Base-by-base conservation (phyloP, 108 stramenopile species). In the Cyclotella cryptica region DNA sequence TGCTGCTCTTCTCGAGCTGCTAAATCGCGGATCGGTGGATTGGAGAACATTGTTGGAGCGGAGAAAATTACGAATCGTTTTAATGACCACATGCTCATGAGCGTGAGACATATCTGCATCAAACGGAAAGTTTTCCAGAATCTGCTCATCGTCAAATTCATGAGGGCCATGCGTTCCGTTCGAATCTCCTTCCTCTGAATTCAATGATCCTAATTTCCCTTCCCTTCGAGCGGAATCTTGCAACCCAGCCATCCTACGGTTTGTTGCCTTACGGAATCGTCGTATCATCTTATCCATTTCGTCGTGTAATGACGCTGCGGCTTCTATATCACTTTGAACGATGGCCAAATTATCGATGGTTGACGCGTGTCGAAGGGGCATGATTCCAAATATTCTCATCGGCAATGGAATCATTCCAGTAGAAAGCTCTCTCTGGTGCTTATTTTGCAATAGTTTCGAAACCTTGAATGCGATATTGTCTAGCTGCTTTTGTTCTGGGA, bases 221-320 rank as follows among this genome's bases (percentile, higher is more conserved):
- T 75, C 79, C 24, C 92, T 84, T 27, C 94, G 85, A 44, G 82
- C 88, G 41, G 88, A 86, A 74, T 96, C 95, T 58, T 92, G 91
- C 84, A 93, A 74, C 2, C 84, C 69, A 14, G 88, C 87, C 88
- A 96, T 79, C 45, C 95, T 81, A 27, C 95, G 81, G 69, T 91
- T 92, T 35, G 92, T 96, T 21, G 92, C 95, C 39, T 89, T 92
- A 60, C 95, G 90, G 60, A 96, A 96, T 55, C 95, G 84, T 10
- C 88, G 78, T 49, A 92, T 66, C 91, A 96, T 89, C 21, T 73
- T 79, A 27, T 92, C 87, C 62, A 81, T 87, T 79, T 95, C 92
- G 10, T 85, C 69, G 66, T 88, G 85, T 29, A 92, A 75, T 27
- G 54, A 58, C 22, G 81, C 24, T 41, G 77, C 52, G 10, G 70